These are phyloP conservation scores for Penicillium chermesinum DNA, from an alignment of 495 filamentous ascomycete genomes.

Conservation along the genomic window DNA sequence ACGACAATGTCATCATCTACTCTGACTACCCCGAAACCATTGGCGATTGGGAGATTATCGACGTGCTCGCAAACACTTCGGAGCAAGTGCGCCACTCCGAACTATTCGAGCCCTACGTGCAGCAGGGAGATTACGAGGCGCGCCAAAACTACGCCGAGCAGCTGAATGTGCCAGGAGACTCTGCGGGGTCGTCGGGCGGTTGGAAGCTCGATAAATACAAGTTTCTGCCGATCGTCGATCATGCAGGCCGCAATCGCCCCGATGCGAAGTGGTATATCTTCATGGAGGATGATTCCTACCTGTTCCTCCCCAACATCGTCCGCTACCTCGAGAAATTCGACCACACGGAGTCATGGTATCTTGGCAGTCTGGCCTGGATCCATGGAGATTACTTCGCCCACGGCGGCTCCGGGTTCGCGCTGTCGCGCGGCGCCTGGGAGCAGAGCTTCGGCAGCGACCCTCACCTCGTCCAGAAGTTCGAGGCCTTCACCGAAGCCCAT, in stretches of 20 bases:
- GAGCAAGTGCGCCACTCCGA: constrained; percentile 11
- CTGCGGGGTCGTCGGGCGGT: constrained; percentile 17
- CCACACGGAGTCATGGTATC: constrained; percentile 41
- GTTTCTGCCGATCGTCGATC: constrained; percentile 40
- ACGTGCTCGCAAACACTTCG: constrained; percentile 29
- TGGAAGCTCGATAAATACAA: constrained; percentile 51
- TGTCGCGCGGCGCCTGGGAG: constrained; percentile 48
- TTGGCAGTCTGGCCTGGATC: constrained; percentile 46
- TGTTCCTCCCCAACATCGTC: constrained; percentile 53
- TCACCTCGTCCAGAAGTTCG: constrained; percentile 31
- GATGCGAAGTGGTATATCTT: constrained; percentile 56
- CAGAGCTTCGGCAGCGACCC: constrained; percentile 26
- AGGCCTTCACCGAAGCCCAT: constrained; percentile 31
- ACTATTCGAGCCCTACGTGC: constrained; percentile 15
- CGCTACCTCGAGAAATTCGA: constrained; percentile 44
- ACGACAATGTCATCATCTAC: constrained; percentile 27
- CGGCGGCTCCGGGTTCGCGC: constrained; percentile 55
- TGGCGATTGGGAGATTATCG: constrained; percentile 28
- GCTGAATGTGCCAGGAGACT: constrained; percentile 18
- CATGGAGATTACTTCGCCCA: constrained; percentile 48
- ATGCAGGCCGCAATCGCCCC: constrained; percentile 36
- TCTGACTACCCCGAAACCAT: constrained; percentile 34
- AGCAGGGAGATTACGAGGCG: constrained; percentile 19
- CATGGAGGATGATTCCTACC: constrained; percentile 57
- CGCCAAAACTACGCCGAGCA: constrained; percentile 21